phyloP scores from a whole-genome alignment of 2,329 filamentous ascomycete species.

The Venturia effusa region DNA sequence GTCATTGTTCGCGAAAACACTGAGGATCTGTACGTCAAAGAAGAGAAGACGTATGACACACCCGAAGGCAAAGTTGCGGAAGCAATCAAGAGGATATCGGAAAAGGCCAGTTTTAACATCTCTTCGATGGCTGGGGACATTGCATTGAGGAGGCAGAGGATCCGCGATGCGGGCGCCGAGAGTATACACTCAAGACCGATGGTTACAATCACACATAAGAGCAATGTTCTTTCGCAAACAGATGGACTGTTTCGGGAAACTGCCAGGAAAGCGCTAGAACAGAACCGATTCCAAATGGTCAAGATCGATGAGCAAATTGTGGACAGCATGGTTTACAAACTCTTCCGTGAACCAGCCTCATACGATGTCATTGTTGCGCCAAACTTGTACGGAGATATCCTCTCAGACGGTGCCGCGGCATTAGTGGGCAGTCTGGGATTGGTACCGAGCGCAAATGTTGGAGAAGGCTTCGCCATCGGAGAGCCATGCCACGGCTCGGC shows the following conservation, averaged over 20 bases:
- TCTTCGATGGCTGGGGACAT: conserved; percentile 92
- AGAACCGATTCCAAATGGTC: conserved; percentile 52
- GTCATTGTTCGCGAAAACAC: conserved; percentile 99
- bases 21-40: conserved; percentile 95
- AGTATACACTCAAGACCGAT: conserved; percentile 59
- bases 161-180: conserved; percentile 49
- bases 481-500: conserved; percentile 97
- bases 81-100: conserved; percentile 93
- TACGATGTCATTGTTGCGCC: conserved; percentile 99
- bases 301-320: conserved; percentile 94
- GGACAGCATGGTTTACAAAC: conserved; percentile 98
- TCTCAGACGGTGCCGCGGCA: conserved; percentile 96
- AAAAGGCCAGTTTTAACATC: conserved; percentile 75
- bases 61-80: conserved; percentile 76
- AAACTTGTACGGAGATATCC: conserved; percentile 96
- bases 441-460: conserved; percentile 90
- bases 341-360: conserved; percentile 87
- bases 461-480: conserved; percentile 87
- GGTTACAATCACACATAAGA: conserved; percentile 97
- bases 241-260: conserved; percentile 89
- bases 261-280: conserved; percentile 60
- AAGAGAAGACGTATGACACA: conserved; percentile 73
- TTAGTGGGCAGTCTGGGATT: conserved; percentile 91
- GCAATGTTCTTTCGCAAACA: conserved; percentile 91
- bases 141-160: conserved; percentile 72